phyloP scores from a whole-genome alignment of 192 early-diverging fungal genomes.

The Gigaspora rosea region DNA sequence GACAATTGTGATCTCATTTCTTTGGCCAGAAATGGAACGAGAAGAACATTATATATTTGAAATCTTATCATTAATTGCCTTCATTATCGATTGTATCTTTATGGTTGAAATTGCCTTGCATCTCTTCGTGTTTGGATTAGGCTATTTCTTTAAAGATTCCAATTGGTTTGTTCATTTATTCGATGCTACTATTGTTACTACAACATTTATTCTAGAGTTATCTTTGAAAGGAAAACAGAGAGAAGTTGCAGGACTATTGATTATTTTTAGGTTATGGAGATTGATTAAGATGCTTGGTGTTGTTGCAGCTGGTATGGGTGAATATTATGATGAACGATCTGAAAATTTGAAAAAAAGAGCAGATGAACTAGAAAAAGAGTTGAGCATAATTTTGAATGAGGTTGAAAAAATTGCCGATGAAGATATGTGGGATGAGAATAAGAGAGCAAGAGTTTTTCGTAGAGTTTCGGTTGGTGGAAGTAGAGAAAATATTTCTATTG shows the following conservation, averaged over 20 bases:
- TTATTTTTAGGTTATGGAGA: slow-evolving; percentile 60
- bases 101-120: slow-evolving; percentile 52
- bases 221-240: slow-evolving; percentile 53
- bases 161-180: slow-evolving; percentile 45
- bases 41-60: slow-evolving; percentile 43
- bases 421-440: slow-evolving; percentile 19
- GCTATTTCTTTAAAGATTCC: slow-evolving; percentile 35
- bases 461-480: too few species aligned
- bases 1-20: slow-evolving; percentile 39
- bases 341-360: not conserved
- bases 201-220: slow-evolving; percentile 54
- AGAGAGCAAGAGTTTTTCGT: slow-evolving; percentile 8
- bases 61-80: slow-evolving; percentile 39
- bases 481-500: too few species aligned
- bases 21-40: slow-evolving; percentile 30
- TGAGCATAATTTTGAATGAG: not conserved
- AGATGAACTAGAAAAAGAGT: not conserved
- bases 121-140: slow-evolving; percentile 49
- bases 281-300: slow-evolving; percentile 51
- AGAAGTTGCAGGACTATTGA: slow-evolving; percentile 53
- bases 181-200: slow-evolving; percentile 51
- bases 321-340: slow-evolving; percentile 28
- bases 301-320: slow-evolving; percentile 46
- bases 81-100: slow-evolving; percentile 50
- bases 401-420: slow-evolving; percentile 14